These are phyloP conservation scores for Beauveria sp. DNA, from an alignment of 2,329 filamentous ascomycete species.

Conservation along the genomic window DNA sequence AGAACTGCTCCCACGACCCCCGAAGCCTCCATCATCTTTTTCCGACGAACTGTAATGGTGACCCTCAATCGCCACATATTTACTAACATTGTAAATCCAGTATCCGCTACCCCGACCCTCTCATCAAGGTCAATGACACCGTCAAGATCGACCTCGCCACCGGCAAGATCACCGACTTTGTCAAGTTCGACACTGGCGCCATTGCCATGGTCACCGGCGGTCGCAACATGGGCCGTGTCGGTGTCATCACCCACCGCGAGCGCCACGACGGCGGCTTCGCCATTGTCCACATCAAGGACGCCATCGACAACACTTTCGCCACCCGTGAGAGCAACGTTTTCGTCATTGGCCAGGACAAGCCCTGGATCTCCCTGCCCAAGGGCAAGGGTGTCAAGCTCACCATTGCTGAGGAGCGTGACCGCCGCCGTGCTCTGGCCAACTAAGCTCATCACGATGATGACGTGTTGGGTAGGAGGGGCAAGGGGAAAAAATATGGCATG, in stretches of 20 bases:
- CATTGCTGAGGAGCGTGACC: slow-evolving; percentile 98
- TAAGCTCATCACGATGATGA: slow-evolving; percentile 28
- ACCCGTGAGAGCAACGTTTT: slow-evolving; percentile 99
- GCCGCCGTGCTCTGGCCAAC: slow-evolving; percentile 67
- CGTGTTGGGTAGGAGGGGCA: slow-evolving; percentile 5
- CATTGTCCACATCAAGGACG: slow-evolving; percentile 99
- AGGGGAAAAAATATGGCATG: slow-evolving; percentile 28
- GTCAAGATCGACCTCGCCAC: slow-evolving; percentile 97
- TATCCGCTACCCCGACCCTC: slow-evolving; percentile 97
- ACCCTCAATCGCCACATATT: slow-evolving; percentile 15
- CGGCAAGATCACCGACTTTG: slow-evolving; percentile 96
- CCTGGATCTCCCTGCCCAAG: slow-evolving; percentile 99
- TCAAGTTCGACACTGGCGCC: slow-evolving; percentile 97
- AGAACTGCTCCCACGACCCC: slow-evolving; percentile 3
- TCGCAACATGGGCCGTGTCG: slow-evolving; percentile 99
- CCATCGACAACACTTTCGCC: slow-evolving; percentile 99
- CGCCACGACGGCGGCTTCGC: slow-evolving; percentile 99
- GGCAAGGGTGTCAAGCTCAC: slow-evolving; percentile 99
- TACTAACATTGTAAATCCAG: slow-evolving; percentile 47
- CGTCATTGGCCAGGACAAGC: slow-evolving; percentile 97
- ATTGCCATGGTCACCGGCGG: slow-evolving; percentile 98
- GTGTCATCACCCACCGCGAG: slow-evolving; percentile 99
- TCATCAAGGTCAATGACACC: slow-evolving; percentile 99
- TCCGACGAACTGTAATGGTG: slow-evolving; percentile 14
- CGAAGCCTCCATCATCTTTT: slow-evolving; percentile 18